Percentiles rank a stretch among this genome's conserved stretches.
phyloP scores from a whole-genome alignment of 768 basidiomycete genomes.

The Daedalea quercina region DNA sequence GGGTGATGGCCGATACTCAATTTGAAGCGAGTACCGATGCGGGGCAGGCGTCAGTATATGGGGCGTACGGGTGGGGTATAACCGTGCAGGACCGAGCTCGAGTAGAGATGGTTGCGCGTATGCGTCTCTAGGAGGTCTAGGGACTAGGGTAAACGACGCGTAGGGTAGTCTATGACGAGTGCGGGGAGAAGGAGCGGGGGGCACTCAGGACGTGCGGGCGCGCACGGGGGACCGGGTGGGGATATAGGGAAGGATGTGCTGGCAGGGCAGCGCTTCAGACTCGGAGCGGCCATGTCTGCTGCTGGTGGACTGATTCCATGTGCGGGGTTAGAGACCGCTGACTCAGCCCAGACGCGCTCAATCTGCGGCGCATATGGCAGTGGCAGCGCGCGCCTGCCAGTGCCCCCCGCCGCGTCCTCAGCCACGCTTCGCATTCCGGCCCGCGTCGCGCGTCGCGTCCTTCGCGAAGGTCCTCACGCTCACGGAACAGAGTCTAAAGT shows the following conservation, averaged over 20 bases:
- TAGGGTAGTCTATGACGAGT: constrained; percentile 21
- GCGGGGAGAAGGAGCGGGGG: background rate
- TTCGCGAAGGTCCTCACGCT: too few species aligned
- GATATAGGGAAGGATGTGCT: constrained; percentile 2
- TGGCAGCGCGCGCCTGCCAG: too few species aligned
- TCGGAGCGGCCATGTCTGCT: background rate
- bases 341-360: constrained; percentile 13
- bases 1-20: constrained; percentile 6
- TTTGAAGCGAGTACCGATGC: constrained; percentile 5
- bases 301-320: constrained; percentile 4
- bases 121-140: background rate
- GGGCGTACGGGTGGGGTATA: constrained; percentile 11
- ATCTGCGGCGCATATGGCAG: background rate
- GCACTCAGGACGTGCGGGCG: background rate
- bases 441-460: too few species aligned
- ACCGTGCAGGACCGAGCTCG: constrained; percentile 12
- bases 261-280: background rate
- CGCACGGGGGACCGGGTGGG: background rate
- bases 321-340: constrained; percentile 20
- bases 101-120: background rate
- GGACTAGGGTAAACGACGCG: constrained; percentile 14
- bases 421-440: too few species aligned
- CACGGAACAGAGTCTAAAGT: too few species aligned
- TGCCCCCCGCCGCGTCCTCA: too few species aligned
- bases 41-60: background rate